Conservation (phyloP, 73 alveolate genomes). For the Stentor roeselii region DNA sequence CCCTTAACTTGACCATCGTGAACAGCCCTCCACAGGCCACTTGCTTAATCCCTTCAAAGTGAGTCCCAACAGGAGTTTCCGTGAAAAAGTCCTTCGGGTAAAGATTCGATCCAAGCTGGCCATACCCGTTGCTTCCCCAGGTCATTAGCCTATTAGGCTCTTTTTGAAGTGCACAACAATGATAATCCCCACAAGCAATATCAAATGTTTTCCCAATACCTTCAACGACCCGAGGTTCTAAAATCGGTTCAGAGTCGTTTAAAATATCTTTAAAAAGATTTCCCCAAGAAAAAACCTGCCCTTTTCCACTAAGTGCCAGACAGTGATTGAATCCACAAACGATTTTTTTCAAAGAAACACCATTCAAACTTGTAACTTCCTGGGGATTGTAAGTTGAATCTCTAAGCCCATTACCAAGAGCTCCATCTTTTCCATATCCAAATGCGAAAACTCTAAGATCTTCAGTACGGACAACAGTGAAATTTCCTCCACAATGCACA, state of each 20-base stretch:
- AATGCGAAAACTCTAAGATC: background rate
- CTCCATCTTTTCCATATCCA: conserved; percentile 11
- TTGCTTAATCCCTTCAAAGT: conserved; percentile 19
- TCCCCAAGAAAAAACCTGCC: conserved; percentile 16
- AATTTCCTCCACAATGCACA: conserved; percentile 3
- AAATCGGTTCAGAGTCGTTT: background rate
- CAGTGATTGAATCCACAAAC: conserved; percentile 15
- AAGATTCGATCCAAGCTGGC: background rate
- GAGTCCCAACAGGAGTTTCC: conserved; percentile 62
- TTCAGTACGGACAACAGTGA: background rate
- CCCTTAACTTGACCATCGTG: background rate
- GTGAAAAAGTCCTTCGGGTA: background rate
- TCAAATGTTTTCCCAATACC: background rate
- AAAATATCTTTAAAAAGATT: background rate
- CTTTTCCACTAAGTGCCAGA: background rate
- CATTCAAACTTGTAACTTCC: background rate
- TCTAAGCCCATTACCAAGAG: background rate
- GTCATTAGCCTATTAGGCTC: conserved; percentile 8
- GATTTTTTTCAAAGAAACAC: background rate
- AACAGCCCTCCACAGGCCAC: conserved; percentile 15
- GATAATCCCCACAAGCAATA: conserved; percentile 25
- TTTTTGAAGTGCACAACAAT: background rate
- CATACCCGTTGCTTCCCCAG: conserved; percentile 25
- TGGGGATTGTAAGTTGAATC: background rate
- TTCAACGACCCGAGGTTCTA: background rate